Evolutionary conservation across 257 asterid species (phyloP).

Genomic region (Pogostemon cablin): DNA sequence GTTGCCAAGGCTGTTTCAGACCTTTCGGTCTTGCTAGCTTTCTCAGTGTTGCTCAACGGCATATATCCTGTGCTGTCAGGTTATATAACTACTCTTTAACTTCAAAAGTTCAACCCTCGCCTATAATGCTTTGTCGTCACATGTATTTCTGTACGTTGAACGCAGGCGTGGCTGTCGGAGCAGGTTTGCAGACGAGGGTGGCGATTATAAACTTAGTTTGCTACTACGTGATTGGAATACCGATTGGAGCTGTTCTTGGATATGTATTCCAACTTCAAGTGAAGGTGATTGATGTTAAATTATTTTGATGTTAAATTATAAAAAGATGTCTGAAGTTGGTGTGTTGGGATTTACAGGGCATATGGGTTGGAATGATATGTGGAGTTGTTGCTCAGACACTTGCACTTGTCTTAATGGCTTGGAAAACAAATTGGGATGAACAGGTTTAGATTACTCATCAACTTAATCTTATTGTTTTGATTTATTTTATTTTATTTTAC

Average conservation of each 20-base stretch:
- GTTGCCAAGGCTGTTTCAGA: conserved; percentile 51
- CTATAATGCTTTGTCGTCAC: neutral
- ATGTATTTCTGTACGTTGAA: neutral
- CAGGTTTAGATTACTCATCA: conserved; percentile 41
- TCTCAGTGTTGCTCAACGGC: conserved; percentile 66
- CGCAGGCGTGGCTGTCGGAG: conserved; percentile 64
- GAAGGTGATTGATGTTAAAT: conserved; percentile 25
- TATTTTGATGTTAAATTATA: neutral
- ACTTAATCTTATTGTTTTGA: neutral
- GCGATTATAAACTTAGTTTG: conserved; percentile 47
- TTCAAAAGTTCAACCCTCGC: neutral
- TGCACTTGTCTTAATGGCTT: conserved; percentile 63
- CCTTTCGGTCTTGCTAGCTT: conserved; percentile 64
- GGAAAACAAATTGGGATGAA: conserved; percentile 74
- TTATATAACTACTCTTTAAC: conserved; percentile 13
- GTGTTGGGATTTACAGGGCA: conserved; percentile 47
- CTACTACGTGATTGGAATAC: conserved; percentile 49
- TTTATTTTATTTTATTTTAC: neutral
- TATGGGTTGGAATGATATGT: conserved; percentile 76
- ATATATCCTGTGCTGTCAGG: conserved; percentile 78
- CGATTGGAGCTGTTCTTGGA: conserved; percentile 53
- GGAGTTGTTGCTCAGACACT: conserved; percentile 53
- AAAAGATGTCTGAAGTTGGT: neutral
- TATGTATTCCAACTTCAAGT: conserved; percentile 41
- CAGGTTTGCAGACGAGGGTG: conserved; percentile 54